Percentiles rank a stretch among this genome's conserved stretches.
These are phyloP conservation scores for Neofusicoccum umdonicola DNA, from an alignment of 2,329 filamentous ascomycete species.

Conservation along the genomic window DNA sequence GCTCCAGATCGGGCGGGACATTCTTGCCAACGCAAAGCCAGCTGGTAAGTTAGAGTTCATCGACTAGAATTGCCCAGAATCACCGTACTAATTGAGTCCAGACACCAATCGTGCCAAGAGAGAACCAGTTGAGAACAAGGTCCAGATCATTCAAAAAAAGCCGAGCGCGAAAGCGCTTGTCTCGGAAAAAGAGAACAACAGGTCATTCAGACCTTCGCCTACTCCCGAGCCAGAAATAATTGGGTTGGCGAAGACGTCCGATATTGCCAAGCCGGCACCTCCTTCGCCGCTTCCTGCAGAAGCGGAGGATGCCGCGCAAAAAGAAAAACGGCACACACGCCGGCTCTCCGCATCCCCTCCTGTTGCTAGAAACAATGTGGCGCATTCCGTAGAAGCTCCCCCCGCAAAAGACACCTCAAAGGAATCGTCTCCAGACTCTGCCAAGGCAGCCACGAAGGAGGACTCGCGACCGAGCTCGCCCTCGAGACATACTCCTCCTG, in stretches of 20 bases:
- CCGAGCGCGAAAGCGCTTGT: neutral
- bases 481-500: neutral
- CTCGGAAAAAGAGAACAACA: neutral
- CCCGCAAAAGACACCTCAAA: neutral
- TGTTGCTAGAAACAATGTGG: conserved; percentile 11
- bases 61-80: neutral
- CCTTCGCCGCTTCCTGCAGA: conserved; percentile 5
- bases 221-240: neutral
- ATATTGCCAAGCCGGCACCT: conserved; percentile 1
- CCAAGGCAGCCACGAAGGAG: neutral
- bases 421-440: neutral
- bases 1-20: conserved; percentile 3
- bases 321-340: conserved; percentile 27
- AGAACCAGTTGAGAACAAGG: neutral
- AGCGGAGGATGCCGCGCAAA: conserved; percentile 2
- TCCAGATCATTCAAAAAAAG: neutral
- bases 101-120: neutral
- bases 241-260: conserved; percentile 9
- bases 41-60: neutral
- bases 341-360: conserved; percentile 25
- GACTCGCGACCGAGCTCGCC: neutral
- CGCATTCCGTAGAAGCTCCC: neutral
- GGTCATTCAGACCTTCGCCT: neutral
- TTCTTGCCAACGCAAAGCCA: neutral
- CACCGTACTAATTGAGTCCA: neutral